Evolutionary conservation across 202 grass and related monocot species (phyloP).

Genomic region (Eragrostis tef): DNA sequence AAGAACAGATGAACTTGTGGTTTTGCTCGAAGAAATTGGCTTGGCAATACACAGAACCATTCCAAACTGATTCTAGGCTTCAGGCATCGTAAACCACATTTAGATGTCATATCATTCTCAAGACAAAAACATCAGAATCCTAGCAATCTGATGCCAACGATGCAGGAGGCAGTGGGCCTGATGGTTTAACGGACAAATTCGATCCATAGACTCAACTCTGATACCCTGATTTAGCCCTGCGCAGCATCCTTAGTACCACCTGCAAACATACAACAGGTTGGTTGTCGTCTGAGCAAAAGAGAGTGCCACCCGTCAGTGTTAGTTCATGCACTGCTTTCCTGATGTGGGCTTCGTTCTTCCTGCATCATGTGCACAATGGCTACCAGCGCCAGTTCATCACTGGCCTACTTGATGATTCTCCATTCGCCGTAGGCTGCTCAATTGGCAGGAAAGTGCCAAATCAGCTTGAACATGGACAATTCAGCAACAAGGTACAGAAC

Average conservation of each 20-base stretch:
- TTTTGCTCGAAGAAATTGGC: neutral
- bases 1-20: neutral
- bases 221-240: neutral
- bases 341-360: neutral
- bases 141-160: slow-evolving; percentile 6
- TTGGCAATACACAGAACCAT: slow-evolving; percentile 1
- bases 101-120: neutral
- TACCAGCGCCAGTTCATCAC: neutral
- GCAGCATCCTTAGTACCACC: neutral
- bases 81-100: neutral
- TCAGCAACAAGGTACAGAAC: neutral
- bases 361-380: neutral
- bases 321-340: slow-evolving; percentile 10
- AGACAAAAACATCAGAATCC: neutral
- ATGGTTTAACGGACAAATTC: slow-evolving; percentile 11
- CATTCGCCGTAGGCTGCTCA: neutral
- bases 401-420: neutral
- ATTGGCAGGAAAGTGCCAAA: slow-evolving; percentile 12
- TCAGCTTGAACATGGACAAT: neutral
- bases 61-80: neutral
- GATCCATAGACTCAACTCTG: slow-evolving; percentile 24
- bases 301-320: neutral
- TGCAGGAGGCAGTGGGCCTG: neutral
- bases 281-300: slow-evolving; percentile 13
- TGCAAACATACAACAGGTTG: slow-evolving; percentile 3